These are phyloP conservation scores for Fusarium sp. DNA, from an alignment of 2,329 filamentous ascomycete genomes.

Conservation along the genomic window DNA sequence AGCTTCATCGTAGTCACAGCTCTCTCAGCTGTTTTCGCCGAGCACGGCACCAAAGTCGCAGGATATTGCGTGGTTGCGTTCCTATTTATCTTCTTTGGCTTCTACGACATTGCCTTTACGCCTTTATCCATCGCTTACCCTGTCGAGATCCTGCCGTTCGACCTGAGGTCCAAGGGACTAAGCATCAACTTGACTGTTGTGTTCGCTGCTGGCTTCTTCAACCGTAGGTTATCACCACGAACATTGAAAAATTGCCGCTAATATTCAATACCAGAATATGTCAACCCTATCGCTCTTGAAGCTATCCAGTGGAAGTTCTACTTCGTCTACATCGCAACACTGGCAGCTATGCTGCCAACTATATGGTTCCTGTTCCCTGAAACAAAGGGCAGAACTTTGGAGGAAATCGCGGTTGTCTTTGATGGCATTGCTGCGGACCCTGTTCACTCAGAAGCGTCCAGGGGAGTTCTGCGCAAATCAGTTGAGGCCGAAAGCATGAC, in stretches of 20 bases:
- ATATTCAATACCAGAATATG: background rate
- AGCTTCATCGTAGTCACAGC: conserved; percentile 19
- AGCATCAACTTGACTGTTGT: conserved; percentile 19
- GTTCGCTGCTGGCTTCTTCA: conserved; percentile 15
- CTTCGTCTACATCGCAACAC: conserved; percentile 18
- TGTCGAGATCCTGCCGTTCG: conserved; percentile 25
- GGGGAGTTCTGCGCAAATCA: conserved; percentile 1
- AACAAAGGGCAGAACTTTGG: conserved; percentile 25
- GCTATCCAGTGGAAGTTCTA: conserved; percentile 26
- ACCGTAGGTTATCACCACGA: background rate
- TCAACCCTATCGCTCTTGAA: conserved; percentile 28
- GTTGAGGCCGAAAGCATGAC: conserved; percentile 1
- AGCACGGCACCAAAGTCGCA: background rate
- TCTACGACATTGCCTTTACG: conserved; percentile 28
- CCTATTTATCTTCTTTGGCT: conserved; percentile 24
- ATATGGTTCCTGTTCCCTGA: conserved; percentile 30
- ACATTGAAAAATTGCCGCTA: accelerated
- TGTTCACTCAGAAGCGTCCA: background rate
- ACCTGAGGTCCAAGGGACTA: conserved; percentile 18
- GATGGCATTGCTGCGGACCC: conserved; percentile 4
- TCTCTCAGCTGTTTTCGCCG: conserved; percentile 6
- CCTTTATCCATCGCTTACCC: conserved; percentile 12
- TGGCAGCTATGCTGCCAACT: background rate
- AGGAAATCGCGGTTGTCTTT: conserved; percentile 23
- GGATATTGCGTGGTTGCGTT: conserved; percentile 16